Evolutionary conservation across 306 rosid species (phyloP), one percentile per base, ranked within the genome.

Genomic region (Gastrolobium bilobum): DNA sequence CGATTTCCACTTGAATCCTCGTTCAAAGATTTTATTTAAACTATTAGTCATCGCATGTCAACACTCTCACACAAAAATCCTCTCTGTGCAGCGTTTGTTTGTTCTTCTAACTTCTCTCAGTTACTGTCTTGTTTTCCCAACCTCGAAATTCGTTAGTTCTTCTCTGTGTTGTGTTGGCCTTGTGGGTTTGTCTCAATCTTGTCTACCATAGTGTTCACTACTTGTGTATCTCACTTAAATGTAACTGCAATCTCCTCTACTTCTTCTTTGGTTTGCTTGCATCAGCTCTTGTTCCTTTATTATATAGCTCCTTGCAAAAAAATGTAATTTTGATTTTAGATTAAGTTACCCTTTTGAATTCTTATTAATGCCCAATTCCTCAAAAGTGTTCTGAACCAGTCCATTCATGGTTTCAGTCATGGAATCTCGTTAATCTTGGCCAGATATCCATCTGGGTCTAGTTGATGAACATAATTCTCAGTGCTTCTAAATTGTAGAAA

Each of bases 371-470:
- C 77, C 70, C 78, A 73, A 83, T 71, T 88, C 79, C 84, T 79
- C 77, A 62, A 14, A 62, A 73, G 64, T 86, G 76, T 82, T 92
- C 58, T 92, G 84, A 89, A 66, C 59, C 83, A 39, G 72, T 71
- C 68, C 76, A 69, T 34, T 31, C 57, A 50, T 69, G 80, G 71
- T 83, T 83, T 85, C 78, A 65, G 6, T 84, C 51, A 87, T 89
- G 97, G 89, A 81, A 81, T 88, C 84, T 89, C 97, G 95, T 88
- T 94, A 88, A 84, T 62, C 82, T 88, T 43, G 64, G 59, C 79
- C 71, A 59, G 31, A 42, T 57, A 68, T 31, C 61, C 20, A 71
- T 33, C 71, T 80, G 77, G 71, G 73, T 53, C 75, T 35, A 37
- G 50, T 79, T 47, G 53, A 83, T 56, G 87, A 84, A 69, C 86